Evolutionary conservation across 192 early-diverging fungal species (phyloP), one percentile per base, ranked within the genome.

Genomic region (Coemansia sp.): DNA sequence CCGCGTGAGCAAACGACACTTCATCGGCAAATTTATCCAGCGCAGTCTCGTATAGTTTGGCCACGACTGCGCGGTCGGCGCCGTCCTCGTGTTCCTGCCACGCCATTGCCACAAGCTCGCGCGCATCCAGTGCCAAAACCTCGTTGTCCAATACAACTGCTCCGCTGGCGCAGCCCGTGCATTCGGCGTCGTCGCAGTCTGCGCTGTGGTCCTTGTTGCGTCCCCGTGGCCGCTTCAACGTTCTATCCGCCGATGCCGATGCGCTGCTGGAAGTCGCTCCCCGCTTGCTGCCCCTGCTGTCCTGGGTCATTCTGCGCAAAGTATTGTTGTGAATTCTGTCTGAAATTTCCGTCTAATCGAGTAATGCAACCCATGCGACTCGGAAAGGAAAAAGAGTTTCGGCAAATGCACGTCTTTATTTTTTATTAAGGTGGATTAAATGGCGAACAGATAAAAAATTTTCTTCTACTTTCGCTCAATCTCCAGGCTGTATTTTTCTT

Each of bases 111-210:
- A 85, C 66, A 12, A 91, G 84, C 49, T 84, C 81, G 18, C 15
- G 10, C 19, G 78, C 78, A 6, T 69, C 32, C 23, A 75, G 63
- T 6, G 52, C 54, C 23, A 75, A 47, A 6, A 80, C 52, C 12
- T 75, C 65, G 6, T 59, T 37, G 39, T 69, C 78, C 9, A 81
- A 62, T 0, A 52, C 47, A 16, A 91, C 71, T 23, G 86, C 85
- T 9, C 89, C 89, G 48, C 81, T 85, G 67, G 85, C 89, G 56
- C 89, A 91, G 5, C 85, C 88, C 9, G 75, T 58, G 62, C 89
- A 91, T 5, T 72, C 65, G 1, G 74, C 52, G 67, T 89, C 88
- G 9, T 82, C 66, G 67, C 89, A 91, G 53, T 87, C 85, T 7
- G 70, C 56, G 0, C 79, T 68, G 68, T 90, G 89, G n/a, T 78